phyloP scores from a whole-genome alignment of 768 basidiomycete species.

The Boletus subparvulus region DNA sequence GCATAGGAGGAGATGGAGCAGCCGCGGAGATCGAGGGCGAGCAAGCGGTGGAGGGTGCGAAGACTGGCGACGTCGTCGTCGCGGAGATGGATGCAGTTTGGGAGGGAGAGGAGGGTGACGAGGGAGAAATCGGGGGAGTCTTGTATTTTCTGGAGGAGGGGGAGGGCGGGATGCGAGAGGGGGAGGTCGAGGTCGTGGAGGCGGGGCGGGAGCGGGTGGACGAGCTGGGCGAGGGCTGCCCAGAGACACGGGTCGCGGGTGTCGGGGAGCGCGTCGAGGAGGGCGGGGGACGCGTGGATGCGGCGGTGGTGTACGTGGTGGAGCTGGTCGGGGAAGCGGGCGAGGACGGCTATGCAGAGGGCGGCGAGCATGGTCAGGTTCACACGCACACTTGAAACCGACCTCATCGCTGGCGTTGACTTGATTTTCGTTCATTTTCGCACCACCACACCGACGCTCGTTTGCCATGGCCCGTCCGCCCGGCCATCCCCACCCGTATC shows the following conservation, averaged over 20 bases:
- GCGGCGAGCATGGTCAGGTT: slow-evolving; percentile 37
- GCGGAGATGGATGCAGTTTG: slow-evolving; percentile 52
- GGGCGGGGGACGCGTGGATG: slow-evolving; percentile 43
- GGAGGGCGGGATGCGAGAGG: slow-evolving; percentile 53
- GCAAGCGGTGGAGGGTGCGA: slow-evolving; percentile 50
- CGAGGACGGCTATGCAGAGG: slow-evolving; percentile 49
- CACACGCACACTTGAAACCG: slow-evolving; percentile 13
- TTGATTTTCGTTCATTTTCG: background rate
- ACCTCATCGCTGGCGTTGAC: slow-evolving; percentile 31
- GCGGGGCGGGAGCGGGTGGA: slow-evolving; percentile 46
- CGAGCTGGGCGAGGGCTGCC: slow-evolving; percentile 64
- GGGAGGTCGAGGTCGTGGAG: slow-evolving; percentile 41
- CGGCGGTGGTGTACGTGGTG: slow-evolving; percentile 41
- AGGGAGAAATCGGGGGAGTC: slow-evolving; percentile 58
- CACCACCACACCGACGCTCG: slow-evolving; percentile 5
- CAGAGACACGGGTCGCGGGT: slow-evolving; percentile 58
- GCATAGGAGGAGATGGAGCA: slow-evolving; percentile 54
- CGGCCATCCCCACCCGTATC: slow-evolving; percentile 34
- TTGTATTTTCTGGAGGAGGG: slow-evolving; percentile 56
- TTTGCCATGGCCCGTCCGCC: slow-evolving; percentile 40
- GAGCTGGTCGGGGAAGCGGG: slow-evolving; percentile 40
- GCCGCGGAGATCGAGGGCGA: slow-evolving; percentile 63
- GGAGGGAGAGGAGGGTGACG: slow-evolving; percentile 61
- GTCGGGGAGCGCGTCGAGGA: slow-evolving; percentile 34
- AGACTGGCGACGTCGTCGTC: slow-evolving; percentile 56